A percentile compares a stretch with the other conserved stretches of the same genome.
These are phyloP conservation scores for Rhododendron ferrugineum DNA, from an alignment of 148 eudicot genomes.

Conservation along the genomic window DNA sequence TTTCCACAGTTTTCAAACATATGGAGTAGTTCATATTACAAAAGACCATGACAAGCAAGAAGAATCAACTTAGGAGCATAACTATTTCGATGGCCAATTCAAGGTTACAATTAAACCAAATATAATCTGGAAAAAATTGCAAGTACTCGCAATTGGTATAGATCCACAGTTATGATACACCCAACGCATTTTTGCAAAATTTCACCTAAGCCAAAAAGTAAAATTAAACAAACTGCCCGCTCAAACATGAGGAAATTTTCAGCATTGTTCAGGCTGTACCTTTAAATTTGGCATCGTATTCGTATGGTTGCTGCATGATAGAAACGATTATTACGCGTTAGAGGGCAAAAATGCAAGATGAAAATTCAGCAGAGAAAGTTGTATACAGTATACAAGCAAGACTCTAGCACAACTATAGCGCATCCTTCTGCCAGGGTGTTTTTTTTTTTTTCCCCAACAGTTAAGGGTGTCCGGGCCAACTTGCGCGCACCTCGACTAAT, in stretches of 20 bases:
- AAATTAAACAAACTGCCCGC: not conserved
- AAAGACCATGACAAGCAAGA: not conserved
- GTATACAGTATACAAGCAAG: not conserved
- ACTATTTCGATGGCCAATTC: not conserved
- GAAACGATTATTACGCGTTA: not conserved
- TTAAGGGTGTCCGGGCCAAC: too few relatives aligned
- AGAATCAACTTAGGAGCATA: not conserved
- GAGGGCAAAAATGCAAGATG: not conserved
- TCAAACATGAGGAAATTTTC: not conserved
- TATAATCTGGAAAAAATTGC: not conserved
- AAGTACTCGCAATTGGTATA: not conserved
- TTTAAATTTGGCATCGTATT: slow-evolving; percentile 62
- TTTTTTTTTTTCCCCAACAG: not conserved
- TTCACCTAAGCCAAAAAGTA: not conserved
- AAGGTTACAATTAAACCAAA: not conserved
- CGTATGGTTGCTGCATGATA: slow-evolving; percentile 46
- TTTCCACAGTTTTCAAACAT: not conserved
- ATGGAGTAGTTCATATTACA: not conserved
- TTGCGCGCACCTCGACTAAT: too few relatives aligned
- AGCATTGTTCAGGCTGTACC: slow-evolving; percentile 27
- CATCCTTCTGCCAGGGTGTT: not conserved
- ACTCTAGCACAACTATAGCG: not conserved
- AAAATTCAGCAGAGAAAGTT: not conserved
- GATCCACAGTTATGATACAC: not conserved
- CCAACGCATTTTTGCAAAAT: not conserved